A percentile compares a stretch with the other conserved stretches of the same genome.
phyloP scores from a whole-genome alignment of 768 basidiomycete genomes.

The Pisolithus tinctorius region DNA sequence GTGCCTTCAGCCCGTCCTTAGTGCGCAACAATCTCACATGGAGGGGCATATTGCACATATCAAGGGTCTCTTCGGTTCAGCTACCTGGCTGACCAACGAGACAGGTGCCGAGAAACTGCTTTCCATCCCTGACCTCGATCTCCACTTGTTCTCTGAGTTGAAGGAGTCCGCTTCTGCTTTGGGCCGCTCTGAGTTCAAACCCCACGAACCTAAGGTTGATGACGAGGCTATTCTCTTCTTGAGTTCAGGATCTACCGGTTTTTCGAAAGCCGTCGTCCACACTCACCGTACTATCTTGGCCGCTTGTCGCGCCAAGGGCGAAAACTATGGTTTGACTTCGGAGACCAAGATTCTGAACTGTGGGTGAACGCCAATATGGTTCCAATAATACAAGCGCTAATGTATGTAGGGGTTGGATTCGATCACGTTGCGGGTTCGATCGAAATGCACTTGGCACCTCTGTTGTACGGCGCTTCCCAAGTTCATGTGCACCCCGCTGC shows the following conservation, averaged over 20 bases:
- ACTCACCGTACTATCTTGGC: slow-evolving; percentile 33
- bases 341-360: slow-evolving; percentile 32
- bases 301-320: slow-evolving; percentile 25
- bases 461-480: slow-evolving; percentile 23
- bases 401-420: slow-evolving; percentile 29
- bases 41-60: too few relatives aligned
- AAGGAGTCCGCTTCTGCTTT: slow-evolving; percentile 4
- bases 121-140: slow-evolving; percentile 17
- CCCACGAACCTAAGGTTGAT: slow-evolving; percentile 19
- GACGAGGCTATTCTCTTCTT: slow-evolving; percentile 30
- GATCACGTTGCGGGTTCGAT: slow-evolving; percentile 38
- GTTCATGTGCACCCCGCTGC: slow-evolving; percentile 16
- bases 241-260: slow-evolving; percentile 40
- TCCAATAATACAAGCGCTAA: background rate
- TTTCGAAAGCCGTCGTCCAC: slow-evolving; percentile 38
- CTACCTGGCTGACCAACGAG: slow-evolving; percentile 12
- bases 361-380: background rate
- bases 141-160: slow-evolving; percentile 18
- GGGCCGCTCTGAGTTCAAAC: slow-evolving; percentile 1
- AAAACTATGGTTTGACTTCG: slow-evolving; percentile 25
- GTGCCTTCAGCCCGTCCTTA: slow-evolving; percentile 26
- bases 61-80: slow-evolving; percentile 15
- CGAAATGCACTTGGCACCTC: slow-evolving; percentile 30
- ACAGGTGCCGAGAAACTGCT: slow-evolving; percentile 18
- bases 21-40: slow-evolving; percentile 11